Evolutionary conservation across 441 rosid species (phyloP), one percentile per base, ranked within the genome.

Genomic region (Erodium moschatum): DNA sequence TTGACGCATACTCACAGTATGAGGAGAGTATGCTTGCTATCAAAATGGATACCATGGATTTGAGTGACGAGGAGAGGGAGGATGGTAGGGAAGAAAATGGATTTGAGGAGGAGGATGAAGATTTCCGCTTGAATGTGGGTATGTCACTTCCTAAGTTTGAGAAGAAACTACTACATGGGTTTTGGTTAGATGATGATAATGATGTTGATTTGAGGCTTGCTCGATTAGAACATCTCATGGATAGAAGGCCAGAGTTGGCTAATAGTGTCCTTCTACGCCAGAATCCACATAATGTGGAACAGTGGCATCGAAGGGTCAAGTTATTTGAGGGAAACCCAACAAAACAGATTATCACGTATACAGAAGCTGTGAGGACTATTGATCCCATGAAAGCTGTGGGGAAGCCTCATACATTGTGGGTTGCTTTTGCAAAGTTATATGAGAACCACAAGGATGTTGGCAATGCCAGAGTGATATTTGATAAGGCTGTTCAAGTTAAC

Each of bases 211-310:
- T 85, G 75, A 82, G 94, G 82, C 70, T 93, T 71, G 97, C 97
- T 60, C 83, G 86, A 48, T 75, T 89, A 74, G 98, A 91, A 54
- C 74, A 85, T 70, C 80, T 91, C 63, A 89, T 89, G 85, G 82
- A 82, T 69, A 85, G 96, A 87, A 73, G 85, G 82, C 81, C 70
- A 85, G 96, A 87, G 72, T 70, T 93, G 62, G 96, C 97, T 15
- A 93, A 91, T 67, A 89, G 97, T 73, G 97, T 93, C 6, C 93
- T 93, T 69, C 69, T 93, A 65, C 84, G 96, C 48, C 97, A 91
- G 72, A 93, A 93, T 83, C 98, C 98, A 4, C 98, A 93, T 78
- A 87, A 93, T 70, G 96, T 93, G 74, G 98, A 93, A 67, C 98
- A 93, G 46, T 90, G 98, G 96, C 97, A 90, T 72, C 82, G 90